These are phyloP conservation scores for Emiliania huxleyi DNA, from an alignment of 78 protist species.

Conservation along the genomic window DNA sequence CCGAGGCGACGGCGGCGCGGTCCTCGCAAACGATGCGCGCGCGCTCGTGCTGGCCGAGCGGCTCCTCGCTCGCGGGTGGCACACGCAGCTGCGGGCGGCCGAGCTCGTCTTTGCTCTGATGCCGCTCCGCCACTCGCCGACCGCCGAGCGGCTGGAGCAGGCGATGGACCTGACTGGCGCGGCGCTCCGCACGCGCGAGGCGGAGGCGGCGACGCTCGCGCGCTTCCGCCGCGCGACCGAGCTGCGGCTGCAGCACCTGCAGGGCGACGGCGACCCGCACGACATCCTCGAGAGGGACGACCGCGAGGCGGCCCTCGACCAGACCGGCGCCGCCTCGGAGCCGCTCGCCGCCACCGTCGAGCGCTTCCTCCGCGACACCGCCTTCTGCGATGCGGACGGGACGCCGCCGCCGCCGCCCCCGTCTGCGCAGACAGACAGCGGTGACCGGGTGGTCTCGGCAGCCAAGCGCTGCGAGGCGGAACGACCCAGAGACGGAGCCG, in stretches of 20 bases:
- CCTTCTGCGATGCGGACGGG: no score
- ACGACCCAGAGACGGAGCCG: no score
- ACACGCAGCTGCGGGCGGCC: background rate
- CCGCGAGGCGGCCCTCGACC: background rate
- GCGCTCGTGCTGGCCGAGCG: background rate
- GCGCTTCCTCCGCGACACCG: background rate
- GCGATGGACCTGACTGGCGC: background rate
- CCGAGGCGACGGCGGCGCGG: constrained; percentile 1
- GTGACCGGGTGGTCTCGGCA: background rate
- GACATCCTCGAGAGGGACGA: constrained; percentile 4
- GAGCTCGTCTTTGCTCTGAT: constrained; percentile 1
- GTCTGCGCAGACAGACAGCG: no score
- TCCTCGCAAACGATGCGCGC: background rate
- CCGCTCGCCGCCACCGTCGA: background rate
- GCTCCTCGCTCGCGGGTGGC: constrained; percentile 17
- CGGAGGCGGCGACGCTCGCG: background rate
- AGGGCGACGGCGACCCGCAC: background rate
- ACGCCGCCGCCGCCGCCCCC: no score
- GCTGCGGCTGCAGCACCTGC: constrained; percentile 2
- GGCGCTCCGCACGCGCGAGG: background rate
- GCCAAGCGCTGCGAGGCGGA: background rate
- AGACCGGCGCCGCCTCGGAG: background rate
- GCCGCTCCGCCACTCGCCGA: constrained; percentile 20
- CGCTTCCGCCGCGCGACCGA: background rate
- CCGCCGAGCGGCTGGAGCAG: background rate